Conservation (phyloP, 164 flowering plant genomes). For the Brasenia schreberi region DNA sequence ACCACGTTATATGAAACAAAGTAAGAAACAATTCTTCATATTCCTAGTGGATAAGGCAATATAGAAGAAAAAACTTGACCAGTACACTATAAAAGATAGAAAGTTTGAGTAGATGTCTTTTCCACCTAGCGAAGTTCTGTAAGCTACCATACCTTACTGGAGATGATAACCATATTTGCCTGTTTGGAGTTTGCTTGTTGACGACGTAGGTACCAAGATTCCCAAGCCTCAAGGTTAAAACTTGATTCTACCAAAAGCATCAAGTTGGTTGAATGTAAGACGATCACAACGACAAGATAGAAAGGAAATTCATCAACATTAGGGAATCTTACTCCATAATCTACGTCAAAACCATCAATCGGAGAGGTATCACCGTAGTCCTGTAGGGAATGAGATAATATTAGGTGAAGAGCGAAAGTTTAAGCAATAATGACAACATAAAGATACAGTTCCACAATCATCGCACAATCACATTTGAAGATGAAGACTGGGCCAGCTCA, state of each 20-base stretch:
- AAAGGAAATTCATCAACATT: not conserved
- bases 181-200: slow-evolving; percentile 93
- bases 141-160: slow-evolving; percentile 58
- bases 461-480: no score
- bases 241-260: slow-evolving; percentile 56
- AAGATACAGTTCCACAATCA: no score
- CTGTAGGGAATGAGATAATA: slow-evolving; percentile 20
- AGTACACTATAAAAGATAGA: no score
- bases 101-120: no score
- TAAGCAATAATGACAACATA: no score
- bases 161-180: slow-evolving; percentile 94
- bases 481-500: no score
- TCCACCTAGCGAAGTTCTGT: no score
- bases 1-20: no score
- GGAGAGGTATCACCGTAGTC: slow-evolving; percentile 83
- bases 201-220: slow-evolving; percentile 72
- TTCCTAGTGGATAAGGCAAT: no score
- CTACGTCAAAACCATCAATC: slow-evolving; percentile 84
- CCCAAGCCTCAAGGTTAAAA: slow-evolving; percentile 79
- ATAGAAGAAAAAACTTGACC: no score
- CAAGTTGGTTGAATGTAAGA: not conserved
- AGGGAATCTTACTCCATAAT: slow-evolving; percentile 63
- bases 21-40: no score
- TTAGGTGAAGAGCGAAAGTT: no score
- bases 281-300: not conserved